Evolutionary conservation across 2,329 filamentous ascomycete species (phyloP).

Genomic region (Mariannaea sp.): DNA sequence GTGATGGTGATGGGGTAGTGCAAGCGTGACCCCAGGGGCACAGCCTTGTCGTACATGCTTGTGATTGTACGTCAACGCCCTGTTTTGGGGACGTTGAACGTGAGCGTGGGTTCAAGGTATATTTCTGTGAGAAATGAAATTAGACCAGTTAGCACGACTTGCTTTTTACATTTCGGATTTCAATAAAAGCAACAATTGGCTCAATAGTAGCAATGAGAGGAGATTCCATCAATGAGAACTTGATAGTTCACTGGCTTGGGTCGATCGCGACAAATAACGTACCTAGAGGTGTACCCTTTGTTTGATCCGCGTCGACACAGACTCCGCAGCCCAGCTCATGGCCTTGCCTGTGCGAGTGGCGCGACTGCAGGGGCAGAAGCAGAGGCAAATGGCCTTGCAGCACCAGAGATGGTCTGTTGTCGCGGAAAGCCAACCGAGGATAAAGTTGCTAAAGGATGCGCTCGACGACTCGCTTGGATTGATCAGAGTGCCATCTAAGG

Average conservation of each 20-base stretch:
- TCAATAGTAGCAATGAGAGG: neutral
- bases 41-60: slow-evolving; percentile 47
- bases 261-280: slow-evolving; percentile 22
- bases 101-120: slow-evolving; percentile 1
- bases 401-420: neutral
- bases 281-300: slow-evolving; percentile 40
- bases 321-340: slow-evolving; percentile 43
- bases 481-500: neutral
- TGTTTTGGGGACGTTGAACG: slow-evolving; percentile 3
- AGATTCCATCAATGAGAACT: neutral
- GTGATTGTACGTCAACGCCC: neutral
- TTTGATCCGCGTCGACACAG: slow-evolving; percentile 39
- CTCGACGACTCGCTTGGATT: neutral
- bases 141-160: slow-evolving; percentile 19
- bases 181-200: slow-evolving; percentile 9
- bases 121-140: slow-evolving; percentile 9
- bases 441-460: neutral
- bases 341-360: slow-evolving; percentile 34
- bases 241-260: neutral
- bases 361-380: slow-evolving; percentile 16
- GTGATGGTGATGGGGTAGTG: slow-evolving; percentile 94
- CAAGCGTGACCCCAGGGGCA: slow-evolving; percentile 65
- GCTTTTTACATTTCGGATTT: slow-evolving; percentile 2
- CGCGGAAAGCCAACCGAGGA: neutral
- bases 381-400: neutral